A percentile compares a stretch with the other conserved stretches of the same genome.
Conservation (phyloP, 495 filamentous ascomycete species). For the Thermochaetoides thermophila region DNA sequence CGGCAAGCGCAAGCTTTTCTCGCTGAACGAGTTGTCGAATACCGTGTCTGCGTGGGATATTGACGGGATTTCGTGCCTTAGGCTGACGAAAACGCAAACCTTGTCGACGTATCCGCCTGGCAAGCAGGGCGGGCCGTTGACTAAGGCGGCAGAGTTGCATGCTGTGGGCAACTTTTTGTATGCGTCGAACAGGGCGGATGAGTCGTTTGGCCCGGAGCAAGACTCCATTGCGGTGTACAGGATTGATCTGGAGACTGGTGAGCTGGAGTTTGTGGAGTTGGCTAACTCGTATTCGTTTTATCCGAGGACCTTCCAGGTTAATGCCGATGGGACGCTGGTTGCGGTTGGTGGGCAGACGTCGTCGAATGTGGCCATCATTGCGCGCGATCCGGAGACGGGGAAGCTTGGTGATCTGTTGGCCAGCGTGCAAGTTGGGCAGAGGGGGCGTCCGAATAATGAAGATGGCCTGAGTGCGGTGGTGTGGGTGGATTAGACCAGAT, state of each 20-base stretch:
- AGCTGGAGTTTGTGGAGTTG: conserved; percentile 22
- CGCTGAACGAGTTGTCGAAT: conserved; percentile 34
- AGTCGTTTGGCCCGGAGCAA: conserved; percentile 25
- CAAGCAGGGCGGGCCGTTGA: conserved; percentile 18
- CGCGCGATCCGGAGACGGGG: conserved; percentile 39
- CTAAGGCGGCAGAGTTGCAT: conserved; percentile 31
- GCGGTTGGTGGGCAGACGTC: conserved; percentile 51
- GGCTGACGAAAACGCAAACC: conserved; percentile 21
- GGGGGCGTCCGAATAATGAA: conserved; percentile 28
- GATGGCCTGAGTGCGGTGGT: conserved; percentile 31
- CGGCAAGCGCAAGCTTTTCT: conserved; percentile 24
- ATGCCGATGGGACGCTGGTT: conserved; percentile 43
- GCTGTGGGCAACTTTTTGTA: conserved; percentile 27
- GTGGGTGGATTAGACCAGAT: conserved; percentile 33
- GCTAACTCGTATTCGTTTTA: conserved; percentile 30
- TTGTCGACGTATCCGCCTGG: conserved; percentile 23
- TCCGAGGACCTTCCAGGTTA: conserved; percentile 47
- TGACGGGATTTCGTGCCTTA: conserved; percentile 23
- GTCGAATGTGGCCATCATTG: conserved; percentile 45
- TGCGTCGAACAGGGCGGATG: conserved; percentile 29
- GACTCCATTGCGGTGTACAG: conserved; percentile 28
- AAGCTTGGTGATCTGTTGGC: conserved; percentile 37
- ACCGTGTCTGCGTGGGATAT: conserved; percentile 30
- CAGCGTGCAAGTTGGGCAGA: conserved; percentile 23
- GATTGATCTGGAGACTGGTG: conserved; percentile 18